These are phyloP conservation scores for Cyberlindnera galapagoensis DNA, from an alignment of 805 yeast genomes.

Conservation along the genomic window DNA sequence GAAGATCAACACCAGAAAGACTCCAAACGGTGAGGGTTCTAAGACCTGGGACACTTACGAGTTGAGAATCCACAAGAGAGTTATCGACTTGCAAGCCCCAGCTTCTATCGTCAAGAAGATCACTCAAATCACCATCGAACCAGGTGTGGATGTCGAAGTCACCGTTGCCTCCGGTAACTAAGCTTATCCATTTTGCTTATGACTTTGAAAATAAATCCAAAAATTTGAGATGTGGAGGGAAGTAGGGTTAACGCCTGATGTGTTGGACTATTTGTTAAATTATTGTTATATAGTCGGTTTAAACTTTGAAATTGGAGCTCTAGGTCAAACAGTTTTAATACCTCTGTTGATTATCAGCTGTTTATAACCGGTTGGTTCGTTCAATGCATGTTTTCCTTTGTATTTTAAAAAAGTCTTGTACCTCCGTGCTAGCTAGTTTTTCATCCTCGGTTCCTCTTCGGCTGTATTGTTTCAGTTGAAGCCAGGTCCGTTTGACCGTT, in stretches of 20 bases:
- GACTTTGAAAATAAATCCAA: constrained; percentile 6
- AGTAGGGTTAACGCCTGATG: too few relatives aligned
- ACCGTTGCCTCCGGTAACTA: too few relatives aligned
- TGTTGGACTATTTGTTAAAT: constrained; percentile 7
- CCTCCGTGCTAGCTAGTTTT: background rate
- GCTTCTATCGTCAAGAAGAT: constrained; percentile 88
- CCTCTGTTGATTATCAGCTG: constrained; percentile 28
- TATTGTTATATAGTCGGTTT: constrained; percentile 9
- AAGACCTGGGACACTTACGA: constrained; percentile 99
- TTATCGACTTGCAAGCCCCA: constrained; percentile 97
- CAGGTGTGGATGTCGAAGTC: constrained; percentile 98
- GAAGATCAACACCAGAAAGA: constrained; percentile 98
- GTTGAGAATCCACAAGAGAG: constrained; percentile 99
- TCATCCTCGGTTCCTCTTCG: too few relatives aligned
- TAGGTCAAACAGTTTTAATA: constrained; percentile 26
- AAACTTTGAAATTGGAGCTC: constrained; percentile 17
- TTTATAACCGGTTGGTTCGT: constrained; percentile 19
- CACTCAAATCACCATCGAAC: constrained; percentile 97
- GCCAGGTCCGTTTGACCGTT: too few relatives aligned
- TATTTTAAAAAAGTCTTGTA: background rate
- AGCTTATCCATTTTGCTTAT: too few relatives aligned
- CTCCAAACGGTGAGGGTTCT: constrained; percentile 99
- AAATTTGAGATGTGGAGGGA: constrained; percentile 1
- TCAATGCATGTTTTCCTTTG: constrained; percentile 3
- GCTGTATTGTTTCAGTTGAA: too few relatives aligned